Evolutionary conservation across 2,329 filamentous ascomycete species (phyloP).

Genomic region (Fusarium keratoplasticum): DNA sequence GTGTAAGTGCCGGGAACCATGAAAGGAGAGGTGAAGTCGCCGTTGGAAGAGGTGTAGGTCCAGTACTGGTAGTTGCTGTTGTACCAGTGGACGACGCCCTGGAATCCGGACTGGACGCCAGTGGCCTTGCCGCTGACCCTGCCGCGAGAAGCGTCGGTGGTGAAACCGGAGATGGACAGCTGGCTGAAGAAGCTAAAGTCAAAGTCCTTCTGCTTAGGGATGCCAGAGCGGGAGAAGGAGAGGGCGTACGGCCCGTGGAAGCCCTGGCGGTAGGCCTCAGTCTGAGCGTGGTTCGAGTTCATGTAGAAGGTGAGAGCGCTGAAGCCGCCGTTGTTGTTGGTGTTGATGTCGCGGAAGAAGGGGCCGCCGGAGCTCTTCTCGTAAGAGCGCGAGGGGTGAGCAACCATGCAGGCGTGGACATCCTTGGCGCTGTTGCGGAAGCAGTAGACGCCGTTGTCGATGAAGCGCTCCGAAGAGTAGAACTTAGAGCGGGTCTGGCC

Average conservation of each 20-base stretch:
- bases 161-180: constrained; percentile 68
- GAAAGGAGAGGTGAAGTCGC: constrained; percentile 68
- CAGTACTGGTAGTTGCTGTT: constrained; percentile 74
- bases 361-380: constrained; percentile 75
- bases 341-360: constrained; percentile 74
- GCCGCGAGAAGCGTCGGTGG: constrained; percentile 66
- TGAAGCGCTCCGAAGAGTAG: constrained; percentile 76
- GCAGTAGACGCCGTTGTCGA: constrained; percentile 74
- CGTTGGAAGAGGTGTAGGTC: constrained; percentile 60
- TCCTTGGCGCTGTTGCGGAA: constrained; percentile 60
- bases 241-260: constrained; percentile 75
- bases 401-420: constrained; percentile 71
- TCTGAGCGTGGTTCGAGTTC: constrained; percentile 74
- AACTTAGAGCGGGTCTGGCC: constrained; percentile 77
- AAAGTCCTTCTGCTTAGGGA: constrained; percentile 59
- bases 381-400: constrained; percentile 58
- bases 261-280: constrained; percentile 70
- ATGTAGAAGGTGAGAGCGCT: constrained; percentile 75
- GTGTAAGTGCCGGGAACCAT: constrained; percentile 78
- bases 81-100: constrained; percentile 74
- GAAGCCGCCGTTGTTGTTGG: constrained; percentile 70
- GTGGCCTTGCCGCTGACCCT: constrained; percentile 70
- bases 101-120: constrained; percentile 63
- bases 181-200: constrained; percentile 71
- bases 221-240: constrained; percentile 68